Evolutionary conservation across 495 filamentous ascomycete genomes (phyloP).

Genomic region (Hypoxylon fragiforme): DNA sequence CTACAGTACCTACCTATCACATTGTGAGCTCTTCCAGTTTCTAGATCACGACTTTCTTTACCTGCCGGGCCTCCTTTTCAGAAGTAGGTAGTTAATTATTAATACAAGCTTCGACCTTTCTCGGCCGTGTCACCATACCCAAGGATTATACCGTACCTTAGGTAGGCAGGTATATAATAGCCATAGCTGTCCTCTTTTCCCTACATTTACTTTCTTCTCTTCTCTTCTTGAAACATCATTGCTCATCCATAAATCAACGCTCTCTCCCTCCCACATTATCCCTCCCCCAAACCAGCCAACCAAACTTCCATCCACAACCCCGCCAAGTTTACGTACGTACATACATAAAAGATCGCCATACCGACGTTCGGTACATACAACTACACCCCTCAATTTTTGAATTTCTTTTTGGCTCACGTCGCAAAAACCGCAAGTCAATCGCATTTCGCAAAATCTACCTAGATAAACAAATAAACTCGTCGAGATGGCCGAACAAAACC

Average conservation of each 20-base stretch:
- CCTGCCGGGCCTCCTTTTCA: not conserved
- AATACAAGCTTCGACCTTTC: slow-evolving; percentile 24
- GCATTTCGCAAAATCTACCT: too few species aligned
- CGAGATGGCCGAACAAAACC: slow-evolving; percentile 51
- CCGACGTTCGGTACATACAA: not conserved
- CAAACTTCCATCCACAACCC: slow-evolving; percentile 2
- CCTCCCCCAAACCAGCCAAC: too few species aligned
- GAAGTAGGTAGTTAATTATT: slow-evolving; percentile 20
- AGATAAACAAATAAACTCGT: slow-evolving; percentile 5
- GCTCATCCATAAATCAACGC: not conserved
- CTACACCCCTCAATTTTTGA: slow-evolving; percentile 12
- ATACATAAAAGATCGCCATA: too few species aligned
- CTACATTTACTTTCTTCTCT: not conserved
- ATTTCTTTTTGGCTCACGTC: too few species aligned
- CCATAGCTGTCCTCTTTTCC: slow-evolving; percentile 12
- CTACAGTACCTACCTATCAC: not conserved
- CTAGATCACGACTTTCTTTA: slow-evolving; percentile 6
- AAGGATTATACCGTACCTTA: not conserved
- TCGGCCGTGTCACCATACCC: slow-evolving; percentile 25
- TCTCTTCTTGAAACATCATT: not conserved
- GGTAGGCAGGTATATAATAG: slow-evolving; percentile 2
- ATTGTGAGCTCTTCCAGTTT: not conserved
- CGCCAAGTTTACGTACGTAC: slow-evolving; percentile 4
- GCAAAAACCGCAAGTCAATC: too few species aligned
- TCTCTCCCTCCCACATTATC: not conserved